Percentiles rank a stretch among this genome's conserved stretches.
Conservation (phyloP, 2,329 filamentous ascomycete genomes). For the Aspergillus piperis region DNA sequence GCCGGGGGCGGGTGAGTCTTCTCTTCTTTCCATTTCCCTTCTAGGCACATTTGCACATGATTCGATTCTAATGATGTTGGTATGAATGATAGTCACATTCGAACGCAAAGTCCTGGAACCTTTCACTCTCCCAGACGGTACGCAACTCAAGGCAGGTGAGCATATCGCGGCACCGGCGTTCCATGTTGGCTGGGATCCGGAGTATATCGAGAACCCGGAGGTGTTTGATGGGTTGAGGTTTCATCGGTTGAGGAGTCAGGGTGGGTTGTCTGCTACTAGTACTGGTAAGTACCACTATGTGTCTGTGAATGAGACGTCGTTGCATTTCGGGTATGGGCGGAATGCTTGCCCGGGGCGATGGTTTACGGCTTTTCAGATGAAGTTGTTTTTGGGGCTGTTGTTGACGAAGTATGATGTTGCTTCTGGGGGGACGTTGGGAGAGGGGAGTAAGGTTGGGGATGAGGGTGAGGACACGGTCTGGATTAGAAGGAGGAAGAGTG, state of each 20-base stretch:
- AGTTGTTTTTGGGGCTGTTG: slow-evolving; percentile 29
- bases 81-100: slow-evolving; percentile 15
- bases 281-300: slow-evolving; percentile 54
- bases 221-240: slow-evolving; percentile 55
- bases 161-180: slow-evolving; percentile 49
- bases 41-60: no score
- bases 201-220: slow-evolving; percentile 46
- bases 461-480: no score
- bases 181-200: slow-evolving; percentile 48
- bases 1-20: slow-evolving; percentile 16
- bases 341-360: slow-evolving; percentile 45
- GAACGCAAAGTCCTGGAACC: slow-evolving; percentile 14
- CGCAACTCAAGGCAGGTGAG: slow-evolving; percentile 49
- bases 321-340: slow-evolving; percentile 60
- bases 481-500: no score
- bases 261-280: neutral
- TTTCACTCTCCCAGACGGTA: slow-evolving; percentile 42
- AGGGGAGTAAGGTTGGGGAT: no score
- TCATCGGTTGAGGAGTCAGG: slow-evolving; percentile 39
- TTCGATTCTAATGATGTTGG: neutral
- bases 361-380: slow-evolving; percentile 30
- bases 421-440: no score
- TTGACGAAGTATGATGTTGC: slow-evolving; percentile 28
- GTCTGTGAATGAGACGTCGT: slow-evolving; percentile 53
- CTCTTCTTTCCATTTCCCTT: no score